A percentile compares a stretch with the other conserved stretches of the same genome.
phyloP scores from a whole-genome alignment of 441 rosid genomes.

The Oxalis stricta region DNA sequence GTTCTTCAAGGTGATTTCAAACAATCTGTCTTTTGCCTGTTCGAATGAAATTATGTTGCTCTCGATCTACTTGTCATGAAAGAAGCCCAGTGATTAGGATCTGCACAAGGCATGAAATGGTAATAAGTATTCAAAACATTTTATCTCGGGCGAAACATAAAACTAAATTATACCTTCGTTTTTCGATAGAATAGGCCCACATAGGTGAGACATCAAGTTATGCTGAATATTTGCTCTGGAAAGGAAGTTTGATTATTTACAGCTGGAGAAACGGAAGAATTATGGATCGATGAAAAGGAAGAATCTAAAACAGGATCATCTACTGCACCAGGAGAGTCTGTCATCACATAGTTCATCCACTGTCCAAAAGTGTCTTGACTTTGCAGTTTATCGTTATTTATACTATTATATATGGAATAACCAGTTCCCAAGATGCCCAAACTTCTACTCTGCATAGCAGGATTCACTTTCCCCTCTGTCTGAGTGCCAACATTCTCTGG shows the following conservation, averaged over 20 bases:
- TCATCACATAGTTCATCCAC: slow-evolving; percentile 59
- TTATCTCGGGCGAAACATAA: background rate
- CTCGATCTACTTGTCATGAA: slow-evolving; percentile 48
- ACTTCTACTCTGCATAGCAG: slow-evolving; percentile 22
- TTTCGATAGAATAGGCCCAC: slow-evolving; percentile 74
- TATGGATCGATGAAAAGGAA: slow-evolving; percentile 31
- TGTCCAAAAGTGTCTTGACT: slow-evolving; percentile 87
- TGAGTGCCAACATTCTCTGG: slow-evolving; percentile 22
- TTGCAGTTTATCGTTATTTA: slow-evolving; percentile 36
- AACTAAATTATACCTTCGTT: slow-evolving; percentile 51
- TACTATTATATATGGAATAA: slow-evolving; percentile 22
- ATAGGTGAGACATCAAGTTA: slow-evolving; percentile 79
- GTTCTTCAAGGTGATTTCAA: slow-evolving; percentile 68
- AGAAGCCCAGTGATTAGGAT: slow-evolving; percentile 70
- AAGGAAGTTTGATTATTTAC: too few species aligned
- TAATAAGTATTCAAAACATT: slow-evolving; percentile 7
- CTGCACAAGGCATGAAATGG: slow-evolving; percentile 29
- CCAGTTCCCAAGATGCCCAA: slow-evolving; percentile 14
- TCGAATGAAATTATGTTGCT: slow-evolving; percentile 29
- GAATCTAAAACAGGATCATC: slow-evolving; percentile 38
- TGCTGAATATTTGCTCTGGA: slow-evolving; percentile 46
- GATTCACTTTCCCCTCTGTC: slow-evolving; percentile 22
- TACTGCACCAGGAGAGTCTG: slow-evolving; percentile 42
- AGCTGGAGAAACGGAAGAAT: too few species aligned
- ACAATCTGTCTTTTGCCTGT: slow-evolving; percentile 57